A percentile compares a stretch with the other conserved stretches of the same genome.
These are phyloP conservation scores for Colletotrichum sp. DNA, from an alignment of 2,329 filamentous ascomycete genomes.

Conservation along the genomic window DNA sequence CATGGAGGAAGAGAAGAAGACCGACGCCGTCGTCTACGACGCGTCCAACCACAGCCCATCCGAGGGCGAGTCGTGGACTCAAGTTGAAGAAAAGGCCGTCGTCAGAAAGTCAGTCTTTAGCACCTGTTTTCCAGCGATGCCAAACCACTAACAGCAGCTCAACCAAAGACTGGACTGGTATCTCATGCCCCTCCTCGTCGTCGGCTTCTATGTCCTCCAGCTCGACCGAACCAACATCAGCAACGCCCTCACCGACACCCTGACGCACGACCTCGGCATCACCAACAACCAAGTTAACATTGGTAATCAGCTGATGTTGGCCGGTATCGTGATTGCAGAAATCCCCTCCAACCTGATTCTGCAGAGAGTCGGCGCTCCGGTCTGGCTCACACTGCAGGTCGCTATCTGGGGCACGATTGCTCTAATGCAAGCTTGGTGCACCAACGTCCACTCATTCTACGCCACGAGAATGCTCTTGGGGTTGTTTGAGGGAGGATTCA, in stretches of 20 bases:
- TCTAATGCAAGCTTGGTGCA: conserved; percentile 32
- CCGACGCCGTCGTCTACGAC: not conserved
- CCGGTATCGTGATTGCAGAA: conserved; percentile 52
- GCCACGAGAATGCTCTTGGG: conserved; percentile 33
- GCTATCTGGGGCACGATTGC: conserved; percentile 33
- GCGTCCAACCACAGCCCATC: not conserved
- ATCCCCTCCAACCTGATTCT: conserved; percentile 42
- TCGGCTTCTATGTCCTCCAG: conserved; percentile 37
- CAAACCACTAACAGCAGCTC: not conserved
- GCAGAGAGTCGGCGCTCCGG: conserved; percentile 30
- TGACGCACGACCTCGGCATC: conserved; percentile 52
- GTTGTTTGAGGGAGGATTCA: conserved; percentile 34
- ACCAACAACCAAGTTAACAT: conserved; percentile 57
- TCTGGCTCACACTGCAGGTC: conserved; percentile 24
- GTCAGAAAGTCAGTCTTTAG: not conserved
- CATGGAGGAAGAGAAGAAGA: not conserved
- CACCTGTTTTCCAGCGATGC: not conserved
- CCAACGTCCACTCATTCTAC: conserved; percentile 27
- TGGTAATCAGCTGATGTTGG: conserved; percentile 54
- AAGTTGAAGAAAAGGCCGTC: not conserved
- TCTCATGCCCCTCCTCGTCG: conserved; percentile 33
- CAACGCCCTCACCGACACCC: conserved; percentile 56
- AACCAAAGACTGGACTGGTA: conserved; percentile 25
- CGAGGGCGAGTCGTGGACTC: not conserved
- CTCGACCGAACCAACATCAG: conserved; percentile 46